These are phyloP conservation scores for Flammula alnicola DNA, from an alignment of 1,284 basidiomycete genomes.

Conservation along the genomic window DNA sequence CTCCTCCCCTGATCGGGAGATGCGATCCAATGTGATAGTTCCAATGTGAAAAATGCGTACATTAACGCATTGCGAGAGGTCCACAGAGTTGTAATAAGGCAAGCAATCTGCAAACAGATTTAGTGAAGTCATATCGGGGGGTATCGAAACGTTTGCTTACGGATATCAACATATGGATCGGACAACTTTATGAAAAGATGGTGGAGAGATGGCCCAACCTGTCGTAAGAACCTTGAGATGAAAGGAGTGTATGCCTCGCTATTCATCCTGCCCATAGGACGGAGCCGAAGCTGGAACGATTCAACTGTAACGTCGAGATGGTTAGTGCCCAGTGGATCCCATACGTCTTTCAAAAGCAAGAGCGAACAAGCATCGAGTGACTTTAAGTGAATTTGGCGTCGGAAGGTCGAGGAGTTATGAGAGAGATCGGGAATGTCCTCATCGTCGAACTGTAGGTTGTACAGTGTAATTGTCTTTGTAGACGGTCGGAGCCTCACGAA, in stretches of 20 bases:
- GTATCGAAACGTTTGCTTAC: not conserved
- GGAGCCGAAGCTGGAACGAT: not conserved
- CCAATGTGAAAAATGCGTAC: constrained; percentile 1
- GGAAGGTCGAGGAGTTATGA: no score
- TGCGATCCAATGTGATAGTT: not conserved
- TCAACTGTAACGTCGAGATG: not conserved
- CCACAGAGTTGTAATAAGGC: not conserved
- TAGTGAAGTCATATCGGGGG: not conserved
- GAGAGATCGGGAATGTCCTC: no score
- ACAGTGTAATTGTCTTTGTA: no score
- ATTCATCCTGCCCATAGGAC: not conserved
- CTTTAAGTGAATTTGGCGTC: no score
- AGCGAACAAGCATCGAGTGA: no score
- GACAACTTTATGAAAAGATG: constrained; percentile 1
- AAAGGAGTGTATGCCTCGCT: not conserved
- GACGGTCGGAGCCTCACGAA: no score
- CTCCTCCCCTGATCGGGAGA: not conserved
- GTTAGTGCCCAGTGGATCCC: no score
- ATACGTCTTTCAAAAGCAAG: no score
- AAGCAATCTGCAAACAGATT: not conserved
- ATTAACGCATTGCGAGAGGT: constrained; percentile 5
- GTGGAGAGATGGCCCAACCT: constrained; percentile 1
- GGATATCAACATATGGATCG: not conserved
- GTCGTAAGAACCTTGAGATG: no score
- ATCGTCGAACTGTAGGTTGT: no score